Percentiles rank a stretch among this genome's conserved stretches.
These are phyloP conservation scores for Kwoniella dendrophila DNA, from an alignment of 768 basidiomycete species.

Conservation along the genomic window DNA sequence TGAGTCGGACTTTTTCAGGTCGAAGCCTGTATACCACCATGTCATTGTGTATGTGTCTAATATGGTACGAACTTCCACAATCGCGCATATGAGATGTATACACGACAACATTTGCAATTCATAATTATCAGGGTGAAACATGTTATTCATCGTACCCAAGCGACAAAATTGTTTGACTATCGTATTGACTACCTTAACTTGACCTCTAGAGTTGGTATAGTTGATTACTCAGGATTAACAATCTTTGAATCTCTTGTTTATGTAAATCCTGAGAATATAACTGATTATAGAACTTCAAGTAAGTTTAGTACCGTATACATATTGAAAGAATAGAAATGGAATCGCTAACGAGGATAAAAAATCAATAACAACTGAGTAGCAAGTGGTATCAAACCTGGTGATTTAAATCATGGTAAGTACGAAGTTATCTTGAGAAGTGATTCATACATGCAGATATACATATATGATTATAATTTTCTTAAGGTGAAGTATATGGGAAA, in stretches of 20 bases:
- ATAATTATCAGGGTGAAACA: no score
- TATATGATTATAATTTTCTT: background rate
- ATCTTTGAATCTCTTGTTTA: conserved; percentile 79
- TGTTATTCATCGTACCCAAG: no score
- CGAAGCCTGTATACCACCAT: background rate
- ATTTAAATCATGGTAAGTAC: conserved; percentile 64
- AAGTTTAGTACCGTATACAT: background rate
- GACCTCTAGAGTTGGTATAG: conserved; percentile 66
- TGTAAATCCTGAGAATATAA: conserved; percentile 74
- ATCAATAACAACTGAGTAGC: conserved; percentile 13
- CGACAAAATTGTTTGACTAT: background rate
- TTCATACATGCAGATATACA: no score
- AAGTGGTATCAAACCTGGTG: conserved; percentile 73
- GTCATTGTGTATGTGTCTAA: no score
- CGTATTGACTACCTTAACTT: background rate
- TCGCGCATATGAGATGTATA: no score
- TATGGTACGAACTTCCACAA: no score
- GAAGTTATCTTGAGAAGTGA: no score
- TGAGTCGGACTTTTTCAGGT: conserved; percentile 6
- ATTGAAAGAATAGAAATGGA: background rate
- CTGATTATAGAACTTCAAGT: conserved; percentile 84
- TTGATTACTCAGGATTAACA: conserved; percentile 77
- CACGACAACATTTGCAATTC: no score
- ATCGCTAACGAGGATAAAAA: no score
- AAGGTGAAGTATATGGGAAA: background rate